Percentiles rank a stretch among this genome's conserved stretches.
Conservation (phyloP, 257 asterid genomes). For the Penstemon barbatus region DNA sequence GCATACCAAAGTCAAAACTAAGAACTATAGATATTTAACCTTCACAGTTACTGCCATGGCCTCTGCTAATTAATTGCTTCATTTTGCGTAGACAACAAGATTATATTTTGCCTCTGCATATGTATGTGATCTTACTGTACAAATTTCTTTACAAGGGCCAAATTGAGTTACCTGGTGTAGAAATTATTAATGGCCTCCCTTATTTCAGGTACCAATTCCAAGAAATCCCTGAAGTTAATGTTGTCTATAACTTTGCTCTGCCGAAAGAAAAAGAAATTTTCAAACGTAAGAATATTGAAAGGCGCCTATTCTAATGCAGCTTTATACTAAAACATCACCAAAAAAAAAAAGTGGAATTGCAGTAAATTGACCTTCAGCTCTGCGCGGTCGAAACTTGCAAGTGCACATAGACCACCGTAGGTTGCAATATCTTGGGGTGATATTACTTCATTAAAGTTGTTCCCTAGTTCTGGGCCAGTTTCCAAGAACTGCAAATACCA, state of each 20-base stretch:
- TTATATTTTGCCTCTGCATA: background rate
- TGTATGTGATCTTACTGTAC: slow-evolving; percentile 2
- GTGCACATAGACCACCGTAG: slow-evolving; percentile 96
- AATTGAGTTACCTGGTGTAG: slow-evolving; percentile 70
- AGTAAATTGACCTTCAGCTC: slow-evolving; percentile 70
- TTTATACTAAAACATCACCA: background rate
- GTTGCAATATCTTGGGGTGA: slow-evolving; percentile 98
- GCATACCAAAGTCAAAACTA: slow-evolving; percentile 8
- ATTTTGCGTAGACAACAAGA: background rate
- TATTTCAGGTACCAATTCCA: slow-evolving; percentile 93
- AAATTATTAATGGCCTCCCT: slow-evolving; percentile 95
- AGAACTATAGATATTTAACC: background rate
- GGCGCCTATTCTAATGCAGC: slow-evolving; percentile 10
- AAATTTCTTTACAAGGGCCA: background rate
- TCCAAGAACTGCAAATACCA: slow-evolving; percentile 74
- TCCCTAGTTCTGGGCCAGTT: slow-evolving; percentile 80
- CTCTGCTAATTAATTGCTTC: background rate
- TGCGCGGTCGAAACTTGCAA: slow-evolving; percentile 92
- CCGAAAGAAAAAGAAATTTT: slow-evolving; percentile 27
- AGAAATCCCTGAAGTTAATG: slow-evolving; percentile 74
- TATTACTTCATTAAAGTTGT: slow-evolving; percentile 77
- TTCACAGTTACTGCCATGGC: no score
- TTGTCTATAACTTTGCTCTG: slow-evolving; percentile 99
- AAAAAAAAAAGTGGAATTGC: background rate
- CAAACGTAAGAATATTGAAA: slow-evolving; percentile 11